phyloP scores from a whole-genome alignment of 371 early-diverging fungal species.

The Smittium mucronatum region DNA sequence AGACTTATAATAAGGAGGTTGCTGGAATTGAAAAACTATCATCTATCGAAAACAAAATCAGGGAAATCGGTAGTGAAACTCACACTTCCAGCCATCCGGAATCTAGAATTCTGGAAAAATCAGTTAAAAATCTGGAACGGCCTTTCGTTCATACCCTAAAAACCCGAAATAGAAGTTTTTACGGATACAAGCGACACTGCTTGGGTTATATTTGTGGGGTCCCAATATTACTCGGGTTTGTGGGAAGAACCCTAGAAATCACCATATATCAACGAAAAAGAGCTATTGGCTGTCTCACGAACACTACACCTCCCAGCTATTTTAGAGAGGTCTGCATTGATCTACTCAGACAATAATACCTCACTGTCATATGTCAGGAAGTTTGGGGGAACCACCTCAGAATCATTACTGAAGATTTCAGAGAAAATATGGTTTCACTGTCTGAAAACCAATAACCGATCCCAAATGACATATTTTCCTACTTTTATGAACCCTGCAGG shows the following conservation, averaged over 20 bases:
- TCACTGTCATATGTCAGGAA: not conserved
- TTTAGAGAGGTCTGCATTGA: not conserved
- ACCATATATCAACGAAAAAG: not conserved
- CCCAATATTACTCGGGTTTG: not conserved
- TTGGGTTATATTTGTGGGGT: not conserved
- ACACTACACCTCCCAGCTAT: not conserved
- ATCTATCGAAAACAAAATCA: not conserved
- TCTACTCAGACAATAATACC: slow-evolving; percentile 5
- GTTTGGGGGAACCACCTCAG: not conserved
- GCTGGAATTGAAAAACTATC: not conserved
- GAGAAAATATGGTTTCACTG: not conserved
- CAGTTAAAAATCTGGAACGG: not conserved
- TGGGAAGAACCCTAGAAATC: not conserved
- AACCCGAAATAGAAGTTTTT: not conserved
- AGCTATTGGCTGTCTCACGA: not conserved
- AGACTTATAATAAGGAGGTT: not conserved
- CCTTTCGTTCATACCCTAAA: not conserved
- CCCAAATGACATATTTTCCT: not conserved
- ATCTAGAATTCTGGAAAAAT: not conserved
- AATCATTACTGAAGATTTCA: not conserved
- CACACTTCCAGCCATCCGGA: not conserved
- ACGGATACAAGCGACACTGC: not conserved
- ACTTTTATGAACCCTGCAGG: not conserved
- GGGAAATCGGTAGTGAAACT: not conserved
- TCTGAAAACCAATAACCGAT: not conserved